These are phyloP conservation scores for Grifola frondosa DNA, from an alignment of 1,284 basidiomycete genomes.

Conservation along the genomic window DNA sequence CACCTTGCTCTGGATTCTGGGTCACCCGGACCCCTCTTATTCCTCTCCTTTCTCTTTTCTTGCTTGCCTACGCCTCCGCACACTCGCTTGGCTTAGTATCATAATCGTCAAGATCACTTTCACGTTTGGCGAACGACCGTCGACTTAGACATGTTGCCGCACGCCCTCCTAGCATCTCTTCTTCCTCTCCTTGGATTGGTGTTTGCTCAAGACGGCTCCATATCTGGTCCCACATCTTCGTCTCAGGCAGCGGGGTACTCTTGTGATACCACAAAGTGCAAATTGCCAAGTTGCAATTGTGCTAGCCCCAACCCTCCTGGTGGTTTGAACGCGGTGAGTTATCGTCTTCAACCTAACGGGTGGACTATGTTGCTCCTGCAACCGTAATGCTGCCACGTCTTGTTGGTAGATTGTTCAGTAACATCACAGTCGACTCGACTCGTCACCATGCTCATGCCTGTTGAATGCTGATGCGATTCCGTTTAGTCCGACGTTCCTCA, in stretches of 20 bases:
- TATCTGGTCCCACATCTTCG: conserved; percentile 48
- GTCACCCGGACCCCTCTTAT: too few species aligned
- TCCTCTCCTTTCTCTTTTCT: conserved; percentile 6
- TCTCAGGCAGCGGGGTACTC: conserved; percentile 60
- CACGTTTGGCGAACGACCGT: too few species aligned
- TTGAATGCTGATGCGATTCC: too few species aligned
- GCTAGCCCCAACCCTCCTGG: conserved; percentile 73
- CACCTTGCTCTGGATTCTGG: too few species aligned
- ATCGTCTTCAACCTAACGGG: conserved; percentile 4
- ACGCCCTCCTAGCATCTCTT: conserved; percentile 33
- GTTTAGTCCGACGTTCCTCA: conserved; percentile 66
- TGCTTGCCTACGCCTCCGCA: too few species aligned
- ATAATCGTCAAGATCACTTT: too few species aligned
- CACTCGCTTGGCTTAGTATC: too few species aligned
- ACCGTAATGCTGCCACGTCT: conserved; percentile 9
- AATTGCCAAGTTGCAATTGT: conserved; percentile 70
- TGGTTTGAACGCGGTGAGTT: conserved; percentile 59
- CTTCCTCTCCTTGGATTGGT: conserved; percentile 31
- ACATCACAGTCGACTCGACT: too few species aligned
- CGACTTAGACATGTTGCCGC: conserved; percentile 38
- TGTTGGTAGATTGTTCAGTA: too few species aligned
- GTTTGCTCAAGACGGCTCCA: conserved; percentile 52
- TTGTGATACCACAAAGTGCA: conserved; percentile 64
- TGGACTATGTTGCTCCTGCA: conserved; percentile 7
- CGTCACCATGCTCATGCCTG: too few species aligned